Evolutionary conservation across 208 protist species (phyloP), one percentile per base, ranked within the genome.

Genomic region (Trypanosoma brucei): DNA sequence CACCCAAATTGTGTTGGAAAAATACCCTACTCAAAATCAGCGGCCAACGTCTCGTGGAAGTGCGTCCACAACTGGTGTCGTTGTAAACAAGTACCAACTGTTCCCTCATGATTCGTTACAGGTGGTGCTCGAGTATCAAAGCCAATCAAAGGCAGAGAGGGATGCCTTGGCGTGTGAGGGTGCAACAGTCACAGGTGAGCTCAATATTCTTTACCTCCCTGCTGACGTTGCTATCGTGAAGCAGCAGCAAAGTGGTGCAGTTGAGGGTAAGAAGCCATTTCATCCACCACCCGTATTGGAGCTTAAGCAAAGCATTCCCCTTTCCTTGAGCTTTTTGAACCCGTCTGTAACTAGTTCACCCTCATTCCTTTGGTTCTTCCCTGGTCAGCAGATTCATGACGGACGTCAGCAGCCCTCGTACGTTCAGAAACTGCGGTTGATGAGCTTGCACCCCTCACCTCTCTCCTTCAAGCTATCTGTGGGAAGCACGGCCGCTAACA

Each of bases 371-470:
- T 90, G 83, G 79, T 95, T 95, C 67, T 69, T 66, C 53, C 89
- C 86, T 0, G 84, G 86, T n/a, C 84, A 92, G 65, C 60, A 63
- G 37, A 58, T 76, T 37, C 85, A 90, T 72, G 89, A 95, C 55
- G 89, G 89, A 50, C 76, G 86, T 39, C 76, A 49, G 31, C 89
- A 95, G 70, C 81, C 79, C 34, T 55, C 63, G 9, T 86, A 90
- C 62, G 51, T 67, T 35, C 89, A 88, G 48, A 74, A 55, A 34
- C 59, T 95, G 54, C 75, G 66, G 30, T 63, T 92, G 50, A 62
- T 72, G 72, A 95, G 88, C 67, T 63, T 62, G 31, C 69, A 72
- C 31, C 33, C 75, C 34, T 73, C 62, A 33, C 34, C 69, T 6
- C 83, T 89, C 31, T 54, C 40, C 42, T 95, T 83, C 62, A 60